Evolutionary conservation across 148 eudicot species (phyloP), one percentile per base, ranked within the genome.

Genomic region (Beta vulgaris): DNA sequence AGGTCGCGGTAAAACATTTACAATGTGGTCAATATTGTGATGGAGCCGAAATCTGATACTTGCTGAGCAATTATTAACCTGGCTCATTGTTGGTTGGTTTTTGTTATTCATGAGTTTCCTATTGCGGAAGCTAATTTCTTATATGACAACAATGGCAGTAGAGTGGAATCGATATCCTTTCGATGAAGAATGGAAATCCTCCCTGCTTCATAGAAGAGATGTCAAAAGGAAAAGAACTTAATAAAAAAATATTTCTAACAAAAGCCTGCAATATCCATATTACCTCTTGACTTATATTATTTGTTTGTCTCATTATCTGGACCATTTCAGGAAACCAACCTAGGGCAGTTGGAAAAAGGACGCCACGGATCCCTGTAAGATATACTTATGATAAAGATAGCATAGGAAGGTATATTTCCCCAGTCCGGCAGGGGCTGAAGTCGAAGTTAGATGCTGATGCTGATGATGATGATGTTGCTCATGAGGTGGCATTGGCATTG

Each of bases 271-370:
- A 40, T 65, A 10, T 71, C 44, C 36, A 25, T 53, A 12, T 26
- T 7, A 69, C 53, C 16, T 51, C 63, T 57, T 54, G 29, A 39
- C 16, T 60, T 42, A 26, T 67, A 26, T 67, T 18, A 35, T 32
- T 54, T 68, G 62, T 62, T 72, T 73, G 44, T 21, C 75, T 77
- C 29, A 36, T 35, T 57, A 31, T 23, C 23, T 76, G 83, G 34
- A 28, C 62, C 76, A 19, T 64, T 80, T 42, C 80, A 94, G 97
- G 85, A 69, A 88, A 74, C 75, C 89, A 91, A 76, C 88, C 92
- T 80, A 86, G 96, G 74, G 96, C 90, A 72, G 99, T 96, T 79
- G 98, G 99, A 68, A 96, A 96, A 85, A 91, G 99, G 84, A 96
- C 98, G 1, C 99, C 99, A 16, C 89, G 99, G 59, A 80, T 89